Base-by-base conservation (phyloP, 2,329 filamentous ascomycete species). In the Pseudogymnoascus sp. region DNA sequence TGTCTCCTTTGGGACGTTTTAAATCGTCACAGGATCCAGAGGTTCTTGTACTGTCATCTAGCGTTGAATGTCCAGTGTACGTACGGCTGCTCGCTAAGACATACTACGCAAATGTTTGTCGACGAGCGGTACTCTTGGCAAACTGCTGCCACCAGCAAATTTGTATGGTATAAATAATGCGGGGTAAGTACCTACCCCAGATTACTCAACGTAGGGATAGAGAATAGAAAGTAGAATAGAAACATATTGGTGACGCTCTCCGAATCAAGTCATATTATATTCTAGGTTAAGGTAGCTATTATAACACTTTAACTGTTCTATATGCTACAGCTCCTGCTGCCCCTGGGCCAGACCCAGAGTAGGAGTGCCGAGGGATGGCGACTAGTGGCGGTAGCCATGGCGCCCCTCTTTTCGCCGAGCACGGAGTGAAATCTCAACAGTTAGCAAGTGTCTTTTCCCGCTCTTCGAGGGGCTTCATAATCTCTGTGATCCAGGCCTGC, bases 401-500 rank as follows among this genome's bases (percentile, higher is more conserved):
- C 40, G 40, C 18, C 16, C 10, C 14, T 21, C 18, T 44, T 44
- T 21, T 21, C 40, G 16, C n/a, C 38, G 6, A 23, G 8, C 40
- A 23, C n/a, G 16, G 40, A 21, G 16, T 23, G 40, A 44, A 44
- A 21, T 10, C 5, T 44, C 40, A 44, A 21, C 40, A 23, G 40
- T 44, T 44, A 21, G 40, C 40, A 21, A 44, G 40, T 5, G 2
- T 21, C 37, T 44, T 56, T 62, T 71, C 69, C 34, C 61, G 64
- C 31, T 34, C 62, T 44, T 65, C 65, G n/a, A 71, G 61, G 10
- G 66, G 66, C 36, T 60, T 62, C 61, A 69, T 66, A 11, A 64
- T 67, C 18, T 62, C 59, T 42, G 62, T 37, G 28, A 81, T 76
- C 78, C 78, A 80, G 18, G 71, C 69, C 68, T 78, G 77, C 74